Evolutionary conservation across 1,284 basidiomycete genomes (phyloP).

Genomic region (Volvariella volvacea): DNA sequence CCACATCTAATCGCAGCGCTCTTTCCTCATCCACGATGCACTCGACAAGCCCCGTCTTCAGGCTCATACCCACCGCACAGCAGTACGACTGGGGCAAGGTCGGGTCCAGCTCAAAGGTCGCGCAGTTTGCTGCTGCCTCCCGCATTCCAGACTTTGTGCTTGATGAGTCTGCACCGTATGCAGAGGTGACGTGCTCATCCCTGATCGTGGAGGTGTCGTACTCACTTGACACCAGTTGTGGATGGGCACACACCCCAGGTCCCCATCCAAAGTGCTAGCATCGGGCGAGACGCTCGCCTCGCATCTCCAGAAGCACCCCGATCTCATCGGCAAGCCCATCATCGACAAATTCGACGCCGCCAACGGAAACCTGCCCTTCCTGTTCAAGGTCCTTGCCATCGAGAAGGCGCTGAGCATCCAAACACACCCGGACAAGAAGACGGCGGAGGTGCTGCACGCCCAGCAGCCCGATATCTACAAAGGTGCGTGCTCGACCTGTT

Average conservation of each 20-base stretch:
- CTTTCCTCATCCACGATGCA: neutral
- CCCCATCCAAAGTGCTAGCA: slow-evolving; percentile 66
- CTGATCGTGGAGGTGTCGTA: neutral
- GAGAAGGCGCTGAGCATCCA: slow-evolving; percentile 95
- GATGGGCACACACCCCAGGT: slow-evolving; percentile 97
- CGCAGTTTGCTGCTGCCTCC: slow-evolving; percentile 34
- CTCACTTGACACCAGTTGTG: slow-evolving; percentile 69
- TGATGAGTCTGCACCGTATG: slow-evolving; percentile 43
- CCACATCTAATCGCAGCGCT: too few species aligned
- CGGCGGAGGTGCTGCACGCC: slow-evolving; percentile 73
- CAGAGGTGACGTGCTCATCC: slow-evolving; percentile 38
- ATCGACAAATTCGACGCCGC: slow-evolving; percentile 48
- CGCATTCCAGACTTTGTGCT: slow-evolving; percentile 33
- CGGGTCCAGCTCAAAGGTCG: slow-evolving; percentile 58
- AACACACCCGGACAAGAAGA: slow-evolving; percentile 91
- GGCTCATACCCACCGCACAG: slow-evolving; percentile 62
- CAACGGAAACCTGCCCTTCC: slow-evolving; percentile 79
- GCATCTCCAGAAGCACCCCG: slow-evolving; percentile 59
- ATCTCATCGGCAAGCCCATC: slow-evolving; percentile 65
- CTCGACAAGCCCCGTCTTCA: slow-evolving; percentile 44
- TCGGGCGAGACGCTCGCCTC: slow-evolving; percentile 44
- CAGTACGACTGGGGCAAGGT: slow-evolving; percentile 73
- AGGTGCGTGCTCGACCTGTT: slow-evolving; percentile 55
- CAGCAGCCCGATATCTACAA: slow-evolving; percentile 85
- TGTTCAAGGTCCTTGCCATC: slow-evolving; percentile 93